Percentiles rank a stretch among this genome's conserved stretches.
These are phyloP conservation scores for Globisporangium paroecandrum DNA, from an alignment of 352 stramenopile genomes.

Conservation along the genomic window DNA sequence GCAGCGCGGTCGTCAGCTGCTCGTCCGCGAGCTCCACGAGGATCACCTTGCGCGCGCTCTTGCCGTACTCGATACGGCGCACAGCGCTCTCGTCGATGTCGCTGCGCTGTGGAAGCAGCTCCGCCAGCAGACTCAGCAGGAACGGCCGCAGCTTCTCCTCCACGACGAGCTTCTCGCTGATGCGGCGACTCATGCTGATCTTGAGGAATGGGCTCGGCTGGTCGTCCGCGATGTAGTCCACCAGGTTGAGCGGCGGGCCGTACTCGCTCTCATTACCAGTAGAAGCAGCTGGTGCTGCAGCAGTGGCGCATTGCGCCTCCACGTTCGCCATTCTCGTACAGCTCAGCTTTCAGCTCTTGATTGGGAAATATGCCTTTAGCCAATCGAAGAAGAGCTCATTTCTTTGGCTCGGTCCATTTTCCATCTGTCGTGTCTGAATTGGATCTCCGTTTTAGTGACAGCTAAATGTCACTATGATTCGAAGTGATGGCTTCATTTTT, in stretches of 20 bases:
- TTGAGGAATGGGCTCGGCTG: constrained; percentile 56
- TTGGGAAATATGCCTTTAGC: neutral
- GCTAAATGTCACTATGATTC: neutral
- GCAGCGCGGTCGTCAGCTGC: constrained; percentile 23
- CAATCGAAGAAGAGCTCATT: constrained; percentile 1
- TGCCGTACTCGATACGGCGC: constrained; percentile 51
- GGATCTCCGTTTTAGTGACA: neutral
- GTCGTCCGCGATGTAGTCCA: constrained; percentile 51
- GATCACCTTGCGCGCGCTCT: constrained; percentile 48
- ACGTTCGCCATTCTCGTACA: neutral
- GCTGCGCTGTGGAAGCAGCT: constrained; percentile 8
- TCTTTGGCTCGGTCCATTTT: constrained; percentile 1
- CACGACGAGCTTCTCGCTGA: constrained; percentile 46
- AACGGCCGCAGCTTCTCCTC: constrained; percentile 50
- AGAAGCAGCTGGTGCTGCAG: neutral
- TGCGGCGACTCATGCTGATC: constrained; percentile 69
- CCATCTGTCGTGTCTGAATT: no score
- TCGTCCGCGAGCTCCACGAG: constrained; percentile 34
- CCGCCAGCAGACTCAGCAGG: constrained; percentile 18
- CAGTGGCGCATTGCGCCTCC: constrained; percentile 6
- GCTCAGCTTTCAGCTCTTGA: neutral
- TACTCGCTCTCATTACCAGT: neutral
- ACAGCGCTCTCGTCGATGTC: constrained; percentile 21
- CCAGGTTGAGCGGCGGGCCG: constrained; percentile 15
- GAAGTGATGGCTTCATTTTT: neutral